Conservation (phyloP, 345 rosid genomes). For the Kernera saxatilis region DNA sequence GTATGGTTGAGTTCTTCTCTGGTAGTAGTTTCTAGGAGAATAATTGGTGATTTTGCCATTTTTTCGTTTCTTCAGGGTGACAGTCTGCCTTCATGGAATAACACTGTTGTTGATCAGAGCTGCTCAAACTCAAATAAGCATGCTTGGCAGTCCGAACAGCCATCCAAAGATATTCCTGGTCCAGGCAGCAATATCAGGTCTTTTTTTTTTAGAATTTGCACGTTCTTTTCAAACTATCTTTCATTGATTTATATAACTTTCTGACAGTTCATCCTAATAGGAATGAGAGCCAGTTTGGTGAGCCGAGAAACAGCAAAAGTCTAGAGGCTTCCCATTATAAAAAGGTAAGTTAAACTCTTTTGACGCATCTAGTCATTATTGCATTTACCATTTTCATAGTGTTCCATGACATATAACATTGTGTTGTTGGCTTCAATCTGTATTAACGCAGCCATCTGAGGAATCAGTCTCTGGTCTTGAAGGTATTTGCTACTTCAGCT, state of each 20-base stretch:
- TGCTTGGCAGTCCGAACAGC: constrained; percentile 42
- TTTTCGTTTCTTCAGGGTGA: constrained; percentile 48
- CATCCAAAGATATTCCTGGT: constrained; percentile 33
- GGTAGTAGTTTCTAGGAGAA: constrained; percentile 15
- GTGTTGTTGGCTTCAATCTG: constrained; percentile 3
- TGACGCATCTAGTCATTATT: neutral
- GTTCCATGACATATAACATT: neutral
- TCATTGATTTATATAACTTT: neutral
- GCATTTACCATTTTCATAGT: neutral
- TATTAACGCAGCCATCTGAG: constrained; percentile 21
- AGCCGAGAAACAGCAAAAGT: constrained; percentile 20
- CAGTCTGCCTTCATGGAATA: constrained; percentile 38
- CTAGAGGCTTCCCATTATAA: constrained; percentile 5
- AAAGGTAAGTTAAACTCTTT: constrained; percentile 14
- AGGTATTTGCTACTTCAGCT: constrained; percentile 14
- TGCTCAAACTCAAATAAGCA: constrained; percentile 36
- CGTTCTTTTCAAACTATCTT: neutral
- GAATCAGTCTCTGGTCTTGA: constrained; percentile 24
- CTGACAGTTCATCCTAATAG: neutral
- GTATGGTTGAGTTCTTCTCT: constrained; percentile 24
- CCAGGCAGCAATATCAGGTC: constrained; percentile 57
- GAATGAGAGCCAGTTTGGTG: constrained; percentile 22
- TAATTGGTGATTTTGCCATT: constrained; percentile 13
- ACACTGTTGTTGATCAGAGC: constrained; percentile 33
- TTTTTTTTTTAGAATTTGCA: neutral